Base-by-base conservation (phyloP, 345 rosid species). In the Bretschneidera sinensis region DNA sequence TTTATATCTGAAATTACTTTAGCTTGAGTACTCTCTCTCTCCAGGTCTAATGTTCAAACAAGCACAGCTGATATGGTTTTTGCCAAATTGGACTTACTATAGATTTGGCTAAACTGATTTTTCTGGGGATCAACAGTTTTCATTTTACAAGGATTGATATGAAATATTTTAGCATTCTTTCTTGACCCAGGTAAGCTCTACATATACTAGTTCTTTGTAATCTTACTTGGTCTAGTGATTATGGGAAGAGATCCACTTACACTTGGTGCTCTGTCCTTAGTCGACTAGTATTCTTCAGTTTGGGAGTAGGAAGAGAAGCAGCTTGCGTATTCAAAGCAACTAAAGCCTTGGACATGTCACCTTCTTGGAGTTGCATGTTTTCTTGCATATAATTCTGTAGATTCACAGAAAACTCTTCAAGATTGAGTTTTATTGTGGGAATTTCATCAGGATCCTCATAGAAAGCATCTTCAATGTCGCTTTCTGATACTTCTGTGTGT, bases 191-290 rank as follows among this genome's bases (percentile, higher is more conserved):
- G 33, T 2, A 28, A 28, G 33, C n/a, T n/a, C n/a, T n/a, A n/a
- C n/a, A 28, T 28, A 28, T 8, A 28, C 8, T 28, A 28, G 33
- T 28, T 28, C 8, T 28, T 28, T 8, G 33, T 28, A 8, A 28
- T 28, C 33, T 8, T 8, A 3, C 8, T 28, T 61, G 24, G 58
- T 24, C 5, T 34, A 56, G 13, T 43, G 45, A 71, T 48, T 53
- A 43, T 11, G 22, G 54, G 52, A 57, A 66, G 62, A 63, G 31
- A 47, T 76, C 33, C 66, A 74, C 98, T 92, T 84, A 92, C 98
- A 89, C 98, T 74, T 77, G 89, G 64, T 92, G 97, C 78, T 92
- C 98, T 62, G 98, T 92, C 54, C 97, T 81, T 65, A 92, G 80
- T 55, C 88, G 82, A 67, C 88, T 83, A 48, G 87, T 75, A 65